A percentile compares a stretch with the other conserved stretches of the same genome.
Conservation (phyloP, 2,329 filamentous ascomycete species). For the Verticillium tricorpus region DNA sequence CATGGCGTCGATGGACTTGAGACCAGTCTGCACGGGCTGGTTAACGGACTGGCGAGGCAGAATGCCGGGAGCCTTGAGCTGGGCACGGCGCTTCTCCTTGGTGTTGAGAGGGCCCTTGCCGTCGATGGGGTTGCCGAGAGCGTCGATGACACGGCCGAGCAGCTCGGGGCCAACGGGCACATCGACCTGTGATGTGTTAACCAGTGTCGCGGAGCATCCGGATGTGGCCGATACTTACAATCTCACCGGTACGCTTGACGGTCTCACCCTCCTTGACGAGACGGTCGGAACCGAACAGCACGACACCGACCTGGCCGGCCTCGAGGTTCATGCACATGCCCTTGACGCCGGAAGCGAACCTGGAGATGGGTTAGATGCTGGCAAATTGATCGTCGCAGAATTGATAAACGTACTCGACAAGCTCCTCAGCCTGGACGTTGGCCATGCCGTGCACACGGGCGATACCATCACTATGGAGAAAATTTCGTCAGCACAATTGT, state of each 20-base stretch:
- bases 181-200: slow-evolving; percentile 67
- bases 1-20: slow-evolving; percentile 99
- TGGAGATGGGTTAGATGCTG: slow-evolving; percentile 28
- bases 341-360: slow-evolving; percentile 99
- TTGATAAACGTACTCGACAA: slow-evolving; percentile 81
- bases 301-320: slow-evolving; percentile 99
- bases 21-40: slow-evolving; percentile 98
- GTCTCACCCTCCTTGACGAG: slow-evolving; percentile 99
- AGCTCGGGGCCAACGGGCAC: slow-evolving; percentile 89
- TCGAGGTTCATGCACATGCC: slow-evolving; percentile 99
- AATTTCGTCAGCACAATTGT: slow-evolving; percentile 10
- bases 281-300: slow-evolving; percentile 99
- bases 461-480: slow-evolving; percentile 84
- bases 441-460: slow-evolving; percentile 99
- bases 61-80: slow-evolving; percentile 98
- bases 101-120: slow-evolving; percentile 97
- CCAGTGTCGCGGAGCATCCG: not conserved
- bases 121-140: slow-evolving; percentile 98
- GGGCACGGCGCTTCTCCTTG: slow-evolving; percentile 88
- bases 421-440: slow-evolving; percentile 99
- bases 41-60: slow-evolving; percentile 95
- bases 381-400: slow-evolving; percentile 12
- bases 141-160: slow-evolving; percentile 97
- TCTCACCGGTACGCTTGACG: slow-evolving; percentile 99
- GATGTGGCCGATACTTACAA: slow-evolving; percentile 60